These are phyloP conservation scores for Jatropha multifida DNA, from an alignment of 441 rosid species.

Conservation along the genomic window DNA sequence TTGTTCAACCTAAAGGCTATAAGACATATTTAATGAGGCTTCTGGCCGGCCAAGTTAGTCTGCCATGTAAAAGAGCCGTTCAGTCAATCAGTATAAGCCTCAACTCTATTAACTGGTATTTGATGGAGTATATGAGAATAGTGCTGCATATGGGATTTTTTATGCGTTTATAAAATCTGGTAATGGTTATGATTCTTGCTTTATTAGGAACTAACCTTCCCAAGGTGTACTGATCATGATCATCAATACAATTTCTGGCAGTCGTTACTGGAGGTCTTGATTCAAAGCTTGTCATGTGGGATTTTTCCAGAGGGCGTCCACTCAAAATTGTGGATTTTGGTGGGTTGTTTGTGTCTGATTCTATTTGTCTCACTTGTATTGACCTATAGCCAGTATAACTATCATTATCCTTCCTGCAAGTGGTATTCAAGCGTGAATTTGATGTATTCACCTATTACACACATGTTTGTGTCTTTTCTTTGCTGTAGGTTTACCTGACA, in stretches of 20 bases:
- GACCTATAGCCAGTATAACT: neutral
- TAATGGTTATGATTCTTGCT: slow-evolving; percentile 2
- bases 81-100: neutral
- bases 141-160: neutral
- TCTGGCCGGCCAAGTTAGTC: neutral
- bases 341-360: slow-evolving; percentile 26
- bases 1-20: neutral
- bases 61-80: neutral
- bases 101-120: neutral
- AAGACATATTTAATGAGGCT: neutral
- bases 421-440: neutral
- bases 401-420: neutral
- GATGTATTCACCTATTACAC: slow-evolving; percentile 3
- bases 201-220: slow-evolving; percentile 4
- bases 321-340: slow-evolving; percentile 72
- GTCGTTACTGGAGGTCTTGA: slow-evolving; percentile 90
- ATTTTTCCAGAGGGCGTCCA: slow-evolving; percentile 80
- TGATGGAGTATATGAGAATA: neutral
- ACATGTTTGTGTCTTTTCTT: slow-evolving; percentile 8
- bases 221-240: neutral
- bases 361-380: slow-evolving; percentile 2
- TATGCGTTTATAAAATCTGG: neutral
- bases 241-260: slow-evolving; percentile 25
- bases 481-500: slow-evolving; percentile 49
- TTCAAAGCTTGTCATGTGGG: slow-evolving; percentile 86